Evolutionary conservation across 768 basidiomycete genomes (phyloP).

Genomic region (Astraeus odoratus): DNA sequence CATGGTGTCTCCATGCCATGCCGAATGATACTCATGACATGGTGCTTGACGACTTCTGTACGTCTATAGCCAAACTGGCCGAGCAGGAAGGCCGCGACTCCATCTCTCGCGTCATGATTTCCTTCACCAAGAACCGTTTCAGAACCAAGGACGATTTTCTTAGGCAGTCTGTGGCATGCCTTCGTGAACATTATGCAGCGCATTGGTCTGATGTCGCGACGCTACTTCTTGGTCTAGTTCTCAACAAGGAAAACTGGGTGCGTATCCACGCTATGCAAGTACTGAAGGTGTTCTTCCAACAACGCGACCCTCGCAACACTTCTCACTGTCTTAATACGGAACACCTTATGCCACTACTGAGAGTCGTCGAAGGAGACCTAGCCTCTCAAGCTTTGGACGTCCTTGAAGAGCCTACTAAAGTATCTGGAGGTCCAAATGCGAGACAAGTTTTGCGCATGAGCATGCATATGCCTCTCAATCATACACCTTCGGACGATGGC

Average conservation of each 20-base stretch:
- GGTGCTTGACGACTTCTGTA: constrained; percentile 61
- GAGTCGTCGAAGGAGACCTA: constrained; percentile 82
- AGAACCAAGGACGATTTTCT: constrained; percentile 91
- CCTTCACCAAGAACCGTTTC: constrained; percentile 82
- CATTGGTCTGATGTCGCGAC: constrained; percentile 79
- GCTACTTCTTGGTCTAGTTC: constrained; percentile 76
- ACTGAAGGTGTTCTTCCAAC: constrained; percentile 83
- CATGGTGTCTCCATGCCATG: constrained; percentile 85
- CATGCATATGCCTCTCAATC: constrained; percentile 53
- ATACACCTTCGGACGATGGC: constrained; percentile 46
- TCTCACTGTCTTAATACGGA: constrained; percentile 76
- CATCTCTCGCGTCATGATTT: constrained; percentile 83
- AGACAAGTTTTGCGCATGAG: constrained; percentile 91
- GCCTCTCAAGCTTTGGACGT: constrained; percentile 85
- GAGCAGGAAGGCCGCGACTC: constrained; percentile 65
- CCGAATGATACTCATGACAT: constrained; percentile 51
- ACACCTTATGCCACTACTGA: constrained; percentile 83
- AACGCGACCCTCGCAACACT: constrained; percentile 68
- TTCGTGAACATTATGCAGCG: constrained; percentile 78
- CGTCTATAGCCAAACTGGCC: constrained; percentile 67
- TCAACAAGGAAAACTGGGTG: constrained; percentile 80
- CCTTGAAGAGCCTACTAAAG: constrained; percentile 83
- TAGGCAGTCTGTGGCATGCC: constrained; percentile 76
- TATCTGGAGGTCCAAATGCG: constrained; percentile 69
- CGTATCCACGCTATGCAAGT: constrained; percentile 80